These are phyloP conservation scores for Colletotrichum chrysophilum DNA, from an alignment of 2,329 filamentous ascomycete species.

Conservation along the genomic window DNA sequence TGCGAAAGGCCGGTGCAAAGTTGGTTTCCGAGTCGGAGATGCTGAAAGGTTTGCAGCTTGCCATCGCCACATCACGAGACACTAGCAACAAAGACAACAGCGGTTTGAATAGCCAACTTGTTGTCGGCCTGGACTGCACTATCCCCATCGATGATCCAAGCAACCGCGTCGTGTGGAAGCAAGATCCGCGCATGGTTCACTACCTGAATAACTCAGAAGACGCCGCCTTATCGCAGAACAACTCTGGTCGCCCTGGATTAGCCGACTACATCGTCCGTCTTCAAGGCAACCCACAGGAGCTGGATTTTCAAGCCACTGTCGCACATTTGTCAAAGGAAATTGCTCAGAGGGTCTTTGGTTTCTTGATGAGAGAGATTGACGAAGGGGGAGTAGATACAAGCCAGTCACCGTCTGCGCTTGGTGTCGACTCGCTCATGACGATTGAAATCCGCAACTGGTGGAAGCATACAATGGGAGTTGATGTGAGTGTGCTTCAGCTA, in stretches of 20 bases:
- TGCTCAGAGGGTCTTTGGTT: background rate
- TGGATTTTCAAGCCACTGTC: background rate
- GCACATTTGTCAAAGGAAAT: background rate
- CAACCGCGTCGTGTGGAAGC: background rate
- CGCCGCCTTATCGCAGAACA: background rate
- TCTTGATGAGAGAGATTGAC: background rate
- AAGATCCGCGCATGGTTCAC: background rate
- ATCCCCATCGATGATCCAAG: background rate
- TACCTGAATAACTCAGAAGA: background rate
- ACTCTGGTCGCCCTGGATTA: background rate
- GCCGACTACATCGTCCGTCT: background rate
- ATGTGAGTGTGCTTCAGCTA: background rate
- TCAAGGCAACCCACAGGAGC: background rate
- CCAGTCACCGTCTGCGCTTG: background rate
- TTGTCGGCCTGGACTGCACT: background rate
- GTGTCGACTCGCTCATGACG: slow-evolving; percentile 17
- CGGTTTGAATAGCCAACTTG: background rate
- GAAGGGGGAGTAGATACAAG: background rate
- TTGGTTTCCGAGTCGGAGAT: background rate
- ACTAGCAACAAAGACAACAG: background rate
- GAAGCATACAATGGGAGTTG: background rate
- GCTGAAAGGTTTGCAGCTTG: background rate
- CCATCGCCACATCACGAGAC: background rate
- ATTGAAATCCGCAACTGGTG: slow-evolving; percentile 23
- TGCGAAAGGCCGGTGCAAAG: background rate